Base-by-base conservation (phyloP, 1,284 basidiomycete genomes). In the Laetiporus sulphureus region DNA sequence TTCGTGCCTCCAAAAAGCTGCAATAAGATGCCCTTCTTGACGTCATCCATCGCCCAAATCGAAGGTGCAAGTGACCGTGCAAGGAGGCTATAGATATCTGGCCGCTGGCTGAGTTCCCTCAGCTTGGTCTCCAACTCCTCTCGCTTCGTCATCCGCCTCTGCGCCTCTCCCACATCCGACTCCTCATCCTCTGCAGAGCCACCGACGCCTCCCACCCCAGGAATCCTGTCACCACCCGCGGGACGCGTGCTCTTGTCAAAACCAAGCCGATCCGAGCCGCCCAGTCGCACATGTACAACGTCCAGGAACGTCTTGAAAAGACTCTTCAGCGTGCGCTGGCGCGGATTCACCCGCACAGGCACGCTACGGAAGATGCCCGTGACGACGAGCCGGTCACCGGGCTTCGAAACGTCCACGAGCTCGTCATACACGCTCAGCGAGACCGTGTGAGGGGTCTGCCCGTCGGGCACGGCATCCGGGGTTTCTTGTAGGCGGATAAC, bases 1-100 rank as follows among this genome's bases (percentile, higher is more conserved):
- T 97, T 98, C 36, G 95, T 97, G 1, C 95, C 95, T 5, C 95
- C 96, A 64, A 99, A 98, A 20, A 99, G 67, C 64, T 98, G 95
- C 22, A 99, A 67, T 37, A 99, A 62, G 42, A 99, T 95, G 0
- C 96, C 95, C 68, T 98, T 98, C 69, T 99, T 99, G 48, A 99
- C 91, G 57, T 99, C 95, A 31, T 99, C 94, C 90, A 98, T 87
- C 61, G 93, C 91, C 83, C 91, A 98, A 53, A 99, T 95, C 21
- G 84, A 89, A 7, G 95, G 96, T 1, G 95, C 95, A 47, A 99
- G 75, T 2, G 86, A 91, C 23, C 86, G 72, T 11, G 94, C 70
- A 1, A 99, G 73, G 30, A 91, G 65, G 3, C 95, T 90, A 62
- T 99, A 99, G 31, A 96, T 71, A 61, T 97, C 93, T 3, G 79